These are phyloP conservation scores for Rhizopogon sp. DNA, from an alignment of 768 basidiomycete species.

Conservation along the genomic window DNA sequence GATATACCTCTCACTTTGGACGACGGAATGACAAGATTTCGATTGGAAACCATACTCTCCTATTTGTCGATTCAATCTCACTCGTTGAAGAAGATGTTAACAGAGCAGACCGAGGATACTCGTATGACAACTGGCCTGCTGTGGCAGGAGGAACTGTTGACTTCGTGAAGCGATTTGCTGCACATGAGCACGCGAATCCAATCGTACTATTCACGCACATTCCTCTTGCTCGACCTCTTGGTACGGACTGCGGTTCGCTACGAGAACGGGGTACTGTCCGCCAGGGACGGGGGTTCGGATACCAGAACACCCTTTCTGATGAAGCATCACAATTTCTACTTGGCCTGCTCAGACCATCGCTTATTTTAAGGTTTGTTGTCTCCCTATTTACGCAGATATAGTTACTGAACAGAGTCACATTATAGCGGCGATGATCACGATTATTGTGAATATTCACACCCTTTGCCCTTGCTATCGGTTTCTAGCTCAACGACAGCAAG, in stretches of 20 bases:
- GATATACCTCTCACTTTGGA: constrained; percentile 78
- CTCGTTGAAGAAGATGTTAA: constrained; percentile 70
- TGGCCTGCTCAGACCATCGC: constrained; percentile 52
- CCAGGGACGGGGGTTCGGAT: constrained; percentile 72
- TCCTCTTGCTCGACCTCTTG: constrained; percentile 73
- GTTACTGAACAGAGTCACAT: constrained; percentile 7
- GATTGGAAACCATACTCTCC: constrained; percentile 66
- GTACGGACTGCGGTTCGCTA: constrained; percentile 66
- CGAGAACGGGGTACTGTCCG: constrained; percentile 73
- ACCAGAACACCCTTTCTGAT: constrained; percentile 77
- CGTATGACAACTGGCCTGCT: constrained; percentile 44
- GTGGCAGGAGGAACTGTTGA: constrained; percentile 47
- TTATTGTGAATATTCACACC: constrained; percentile 77
- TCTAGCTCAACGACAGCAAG: constrained; percentile 31
- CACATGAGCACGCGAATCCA: constrained; percentile 32
- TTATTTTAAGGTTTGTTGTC: constrained; percentile 65
- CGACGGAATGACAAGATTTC: constrained; percentile 57
- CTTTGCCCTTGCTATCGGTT: constrained; percentile 16
- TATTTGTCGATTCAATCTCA: constrained; percentile 69
- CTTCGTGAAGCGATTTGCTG: constrained; percentile 41
- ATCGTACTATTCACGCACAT: constrained; percentile 83
- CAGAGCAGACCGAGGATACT: constrained; percentile 36
- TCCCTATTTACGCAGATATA: background rate
- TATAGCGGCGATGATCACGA: constrained; percentile 91
- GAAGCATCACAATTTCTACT: constrained; percentile 65